Evolutionary conservation across 169 alveolate genomes (phyloP).

Genomic region (Eimeria necatrix): DNA sequence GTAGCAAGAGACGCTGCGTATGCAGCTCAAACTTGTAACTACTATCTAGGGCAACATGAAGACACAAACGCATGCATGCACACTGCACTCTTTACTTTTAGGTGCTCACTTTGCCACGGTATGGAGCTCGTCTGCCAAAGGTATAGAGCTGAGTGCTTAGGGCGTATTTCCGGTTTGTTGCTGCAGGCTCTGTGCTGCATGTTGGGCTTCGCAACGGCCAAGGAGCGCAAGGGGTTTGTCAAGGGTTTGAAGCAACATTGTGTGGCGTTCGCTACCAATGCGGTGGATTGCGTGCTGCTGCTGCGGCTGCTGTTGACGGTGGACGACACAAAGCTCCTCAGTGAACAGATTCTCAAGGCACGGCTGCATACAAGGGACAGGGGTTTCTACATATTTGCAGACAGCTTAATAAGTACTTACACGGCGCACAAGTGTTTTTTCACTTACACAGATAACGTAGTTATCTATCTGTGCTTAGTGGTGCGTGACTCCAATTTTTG

Average conservation of each 20-base stretch:
- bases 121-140: not conserved
- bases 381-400: too few species aligned
- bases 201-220: slow-evolving; percentile 76
- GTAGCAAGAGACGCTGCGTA: not conserved
- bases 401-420: too few species aligned
- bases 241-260: slow-evolving; percentile 57
- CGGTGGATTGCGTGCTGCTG: slow-evolving; percentile 58
- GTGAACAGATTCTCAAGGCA: slow-evolving; percentile 31
- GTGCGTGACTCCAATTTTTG: too few species aligned
- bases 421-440: too few species aligned
- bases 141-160: not conserved
- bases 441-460: too few species aligned
- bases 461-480: too few species aligned
- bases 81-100: not conserved
- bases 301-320: slow-evolving; percentile 70
- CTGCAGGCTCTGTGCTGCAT: slow-evolving; percentile 70
- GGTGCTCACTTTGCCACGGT: not conserved
- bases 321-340: slow-evolving; percentile 71
- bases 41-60: too few species aligned
- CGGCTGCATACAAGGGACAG: not conserved
- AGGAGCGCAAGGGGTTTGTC: slow-evolving; percentile 61
- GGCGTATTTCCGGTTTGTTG: not conserved
- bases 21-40: too few species aligned
- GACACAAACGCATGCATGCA: too few species aligned
- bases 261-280: slow-evolving; percentile 36